Base-by-base conservation (phyloP, 192 early-diverging fungal genomes). In the Entomortierella chlamydospora region DNA sequence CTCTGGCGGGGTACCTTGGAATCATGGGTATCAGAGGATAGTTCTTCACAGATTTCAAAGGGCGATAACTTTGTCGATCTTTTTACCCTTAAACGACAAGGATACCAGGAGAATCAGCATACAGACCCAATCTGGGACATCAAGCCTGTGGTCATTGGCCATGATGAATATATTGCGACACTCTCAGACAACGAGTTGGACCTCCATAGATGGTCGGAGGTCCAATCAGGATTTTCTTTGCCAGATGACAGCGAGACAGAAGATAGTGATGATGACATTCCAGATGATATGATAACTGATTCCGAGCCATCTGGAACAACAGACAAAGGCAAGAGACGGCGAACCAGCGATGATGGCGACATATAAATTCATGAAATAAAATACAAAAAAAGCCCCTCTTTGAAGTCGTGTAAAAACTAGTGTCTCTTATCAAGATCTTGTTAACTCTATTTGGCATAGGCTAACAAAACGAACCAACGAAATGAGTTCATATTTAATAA, bases 191-290 rank as follows among this genome's bases (percentile, higher is more conserved):
- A 45, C 15, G 33, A 69, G 2, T 10, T 70, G 3, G 68, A 61
- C 12, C 30, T 79, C 22, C 66, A 49, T 30, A 55, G 20, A 20
- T 79, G 76, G 76, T 17, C 62, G 3, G 76, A 70, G 42, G 34
- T 4, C 8, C 31, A 12, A 22, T 25, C 31, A 20, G 37, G 13
- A 17, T 25, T 7, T 52, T 37, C 10, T 28, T 7, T 7, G 9
- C 9, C 7, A 2, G 47, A 29, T 3, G 31, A 28, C 6, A 5
- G 15, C 6, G 52, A 54, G 2, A 28, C 52, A 54, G 52, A 54
- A 34, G 55, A 57, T 18, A 33, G 25, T 23, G 64, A 66, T 0
- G 56, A 42, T 31, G 26, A 22, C 22, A 63, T 66, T 10, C 68
- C 55, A 0, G 41, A 45, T 11, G 63, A 59, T 45, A 60, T 42